phyloP scores from a whole-genome alignment of 306 rosid genomes.

The Dalbergia cultrata region DNA sequence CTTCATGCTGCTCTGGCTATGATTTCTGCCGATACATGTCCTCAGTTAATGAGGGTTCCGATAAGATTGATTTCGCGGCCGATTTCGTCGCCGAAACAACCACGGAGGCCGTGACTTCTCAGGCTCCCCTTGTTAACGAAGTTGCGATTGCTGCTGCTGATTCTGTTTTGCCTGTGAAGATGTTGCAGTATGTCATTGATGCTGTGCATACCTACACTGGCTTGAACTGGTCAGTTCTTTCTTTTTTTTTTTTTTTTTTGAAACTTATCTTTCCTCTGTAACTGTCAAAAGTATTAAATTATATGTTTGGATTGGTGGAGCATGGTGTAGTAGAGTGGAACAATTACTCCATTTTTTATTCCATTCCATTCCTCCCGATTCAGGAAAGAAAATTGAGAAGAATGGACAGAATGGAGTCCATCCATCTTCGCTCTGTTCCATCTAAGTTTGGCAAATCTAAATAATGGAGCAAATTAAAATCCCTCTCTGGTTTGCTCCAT shows the following conservation, averaged over 20 bases:
- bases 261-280: not conserved
- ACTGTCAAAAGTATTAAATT: not conserved
- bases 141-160: slow-evolving; percentile 93
- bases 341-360: no score
- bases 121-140: slow-evolving; percentile 64
- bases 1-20: slow-evolving; percentile 54
- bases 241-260: no score
- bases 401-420: no score
- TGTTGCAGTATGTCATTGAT: slow-evolving; percentile 82
- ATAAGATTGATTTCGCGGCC: slow-evolving; percentile 59
- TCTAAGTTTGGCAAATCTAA: no score
- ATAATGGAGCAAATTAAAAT: no score
- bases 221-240: slow-evolving; percentile 74
- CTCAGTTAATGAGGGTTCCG: slow-evolving; percentile 62
- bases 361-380: no score
- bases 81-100: slow-evolving; percentile 69
- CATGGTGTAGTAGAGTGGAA: no score
- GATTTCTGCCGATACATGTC: slow-evolving; percentile 77
- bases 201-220: slow-evolving; percentile 74
- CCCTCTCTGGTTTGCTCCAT: no score
- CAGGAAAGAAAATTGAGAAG: no score
- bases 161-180: slow-evolving; percentile 74
- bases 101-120: slow-evolving; percentile 63
- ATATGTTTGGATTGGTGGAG: no score
- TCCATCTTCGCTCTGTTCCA: no score